These are phyloP conservation scores for Cyberlindnera xishuangbannaensis DNA, from an alignment of 805 yeast species.

Conservation along the genomic window DNA sequence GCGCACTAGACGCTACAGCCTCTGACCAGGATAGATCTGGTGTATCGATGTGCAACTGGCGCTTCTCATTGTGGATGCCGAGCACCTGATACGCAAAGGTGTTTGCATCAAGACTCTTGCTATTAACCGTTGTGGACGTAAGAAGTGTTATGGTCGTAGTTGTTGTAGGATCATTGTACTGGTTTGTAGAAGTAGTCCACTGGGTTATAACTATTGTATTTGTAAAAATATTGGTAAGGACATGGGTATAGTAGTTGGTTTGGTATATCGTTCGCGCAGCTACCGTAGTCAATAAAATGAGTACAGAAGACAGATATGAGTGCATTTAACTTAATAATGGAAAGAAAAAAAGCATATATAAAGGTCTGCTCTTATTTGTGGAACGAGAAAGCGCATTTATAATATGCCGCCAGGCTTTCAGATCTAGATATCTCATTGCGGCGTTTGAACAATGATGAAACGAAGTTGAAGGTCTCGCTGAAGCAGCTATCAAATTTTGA, in stretches of 20 bases:
- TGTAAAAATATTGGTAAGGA: constrained; percentile 2
- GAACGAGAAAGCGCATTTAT: too few species aligned
- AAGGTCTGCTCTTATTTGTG: too few species aligned
- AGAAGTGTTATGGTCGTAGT: constrained; percentile 14
- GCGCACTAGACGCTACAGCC: constrained; percentile 49
- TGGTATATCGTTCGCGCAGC: constrained; percentile 6
- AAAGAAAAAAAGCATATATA: too few species aligned
- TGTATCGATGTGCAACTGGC: constrained; percentile 46
- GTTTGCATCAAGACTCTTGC: constrained; percentile 2
- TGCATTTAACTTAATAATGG: neutral
- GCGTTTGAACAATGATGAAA: too few species aligned
- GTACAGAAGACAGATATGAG: neutral
- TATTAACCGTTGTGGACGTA: constrained; percentile 11
- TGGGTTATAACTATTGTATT: constrained; percentile 6
- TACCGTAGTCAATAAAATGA: neutral
- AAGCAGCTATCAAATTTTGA: too few species aligned
- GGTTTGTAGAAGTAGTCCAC: constrained; percentile 7
- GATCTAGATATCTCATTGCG: too few species aligned
- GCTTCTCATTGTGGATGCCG: constrained; percentile 46
- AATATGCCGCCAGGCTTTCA: too few species aligned
- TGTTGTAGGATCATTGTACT: constrained; percentile 14
- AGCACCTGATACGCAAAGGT: constrained; percentile 7
- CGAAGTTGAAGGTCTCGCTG: too few species aligned
- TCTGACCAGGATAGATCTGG: constrained; percentile 50
- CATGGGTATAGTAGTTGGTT: constrained; percentile 4